Evolutionary conservation across 1,284 basidiomycete species (phyloP), one percentile per base, ranked within the genome.

Genomic region (Stereum hirsutum): DNA sequence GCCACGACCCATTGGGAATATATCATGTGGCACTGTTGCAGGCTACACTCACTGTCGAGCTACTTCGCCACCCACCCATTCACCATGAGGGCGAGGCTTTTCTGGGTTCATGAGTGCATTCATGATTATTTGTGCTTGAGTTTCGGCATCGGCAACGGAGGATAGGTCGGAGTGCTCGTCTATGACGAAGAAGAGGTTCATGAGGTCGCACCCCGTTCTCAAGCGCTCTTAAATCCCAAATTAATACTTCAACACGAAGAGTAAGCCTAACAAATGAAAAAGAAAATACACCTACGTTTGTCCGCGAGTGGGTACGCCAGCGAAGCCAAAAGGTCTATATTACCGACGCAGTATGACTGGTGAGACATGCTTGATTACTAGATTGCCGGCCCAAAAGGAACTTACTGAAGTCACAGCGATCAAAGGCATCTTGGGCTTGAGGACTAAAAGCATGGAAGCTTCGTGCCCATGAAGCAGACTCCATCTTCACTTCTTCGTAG

Each of bases 91-190:
- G 10, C 53, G 52, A 19, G 49, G 47, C 24, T 42, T 49, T 34
- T 47, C 21, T 14, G 46, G 49, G 30, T 49, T 41, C 19, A 42
- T n/a, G 36, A 58, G 50, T 37, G 55, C 56, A 48, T 58, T 53
- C 54, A 58, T 54, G 40, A 59, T 47, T 23, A 52, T 51, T 41
- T 59, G 53, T 20, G 50, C 54, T 23, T 40, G 28, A n/a, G 21
- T 32, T 19, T 30, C 39, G 20, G 23, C 39, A n/a, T 28, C 45
- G 6, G 32, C 36, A 15, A 28, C 47, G 46, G 49, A 19, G 40
- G 55, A 34, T 28, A 54, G 45, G 52, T 67, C 55, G 42, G 64
- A 52, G 49, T 60, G 54, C 42, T 60, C 57, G 46, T 58, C 58
- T 40, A 56, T 49, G 20, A 53, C 54, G 50, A 65, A 66, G 48